phyloP scores from a whole-genome alignment of 768 basidiomycete genomes.

The Lentinula lateritia region DNA sequence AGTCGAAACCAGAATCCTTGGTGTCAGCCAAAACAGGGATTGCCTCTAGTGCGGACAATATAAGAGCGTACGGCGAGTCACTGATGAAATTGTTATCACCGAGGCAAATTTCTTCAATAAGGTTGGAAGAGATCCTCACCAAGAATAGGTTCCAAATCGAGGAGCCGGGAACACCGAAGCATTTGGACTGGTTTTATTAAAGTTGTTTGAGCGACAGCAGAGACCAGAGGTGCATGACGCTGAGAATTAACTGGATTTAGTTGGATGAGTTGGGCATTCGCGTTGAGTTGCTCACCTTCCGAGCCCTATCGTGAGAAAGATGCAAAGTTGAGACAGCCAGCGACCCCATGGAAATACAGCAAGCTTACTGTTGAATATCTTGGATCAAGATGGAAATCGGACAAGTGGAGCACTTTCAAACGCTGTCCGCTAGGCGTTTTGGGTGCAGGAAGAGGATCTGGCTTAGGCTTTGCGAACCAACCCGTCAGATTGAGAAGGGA shows the following conservation, averaged over 20 bases:
- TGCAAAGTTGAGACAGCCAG: neutral
- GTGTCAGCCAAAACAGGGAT: conserved; percentile 66
- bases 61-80: conserved; percentile 61
- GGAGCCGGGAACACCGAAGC: conserved; percentile 53
- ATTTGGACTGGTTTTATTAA: conserved; percentile 47
- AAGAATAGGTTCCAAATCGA: conserved; percentile 59
- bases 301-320: conserved; percentile 17
- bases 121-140: conserved; percentile 26
- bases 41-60: conserved; percentile 53
- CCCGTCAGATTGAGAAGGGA: conserved; percentile 54
- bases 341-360: neutral
- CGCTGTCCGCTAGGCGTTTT: conserved; percentile 58
- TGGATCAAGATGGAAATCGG: conserved; percentile 73
- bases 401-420: conserved; percentile 71
- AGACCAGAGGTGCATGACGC: conserved; percentile 64
- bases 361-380: conserved; percentile 29
- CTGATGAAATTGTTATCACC: conserved; percentile 20
- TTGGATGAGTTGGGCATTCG: neutral
- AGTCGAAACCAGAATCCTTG: conserved; percentile 53
- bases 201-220: conserved; percentile 57
- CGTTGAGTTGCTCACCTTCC: neutral
- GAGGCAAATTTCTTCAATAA: neutral
- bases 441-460: conserved; percentile 53
- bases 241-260: conserved; percentile 54
- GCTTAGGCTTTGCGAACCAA: conserved; percentile 79